Evolutionary conservation across 116 monocot species (phyloP).

Genomic region (Phalaenopsis hybrid): DNA sequence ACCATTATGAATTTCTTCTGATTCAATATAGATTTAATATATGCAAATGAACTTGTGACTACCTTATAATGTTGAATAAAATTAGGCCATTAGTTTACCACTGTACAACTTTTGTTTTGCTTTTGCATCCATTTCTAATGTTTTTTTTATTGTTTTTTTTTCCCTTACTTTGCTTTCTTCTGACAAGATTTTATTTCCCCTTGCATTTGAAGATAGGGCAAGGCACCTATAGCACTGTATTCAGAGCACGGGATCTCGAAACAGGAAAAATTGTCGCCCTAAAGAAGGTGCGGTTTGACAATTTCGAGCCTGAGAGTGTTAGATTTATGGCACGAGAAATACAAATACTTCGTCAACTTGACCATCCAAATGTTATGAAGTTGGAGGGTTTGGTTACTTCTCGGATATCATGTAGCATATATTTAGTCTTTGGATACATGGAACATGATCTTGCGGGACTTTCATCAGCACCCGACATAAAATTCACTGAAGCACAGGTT

Average conservation of each 20-base stretch:
- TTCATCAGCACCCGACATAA: slow-evolving; percentile 57
- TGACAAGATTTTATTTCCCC: slow-evolving; percentile 10
- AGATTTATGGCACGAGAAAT: slow-evolving; percentile 96
- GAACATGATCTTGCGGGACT: slow-evolving; percentile 95
- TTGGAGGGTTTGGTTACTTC: slow-evolving; percentile 82
- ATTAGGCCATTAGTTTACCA: neutral
- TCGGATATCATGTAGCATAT: slow-evolving; percentile 60
- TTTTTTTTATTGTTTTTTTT: neutral
- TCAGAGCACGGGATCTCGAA: slow-evolving; percentile 64
- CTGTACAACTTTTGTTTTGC: neutral
- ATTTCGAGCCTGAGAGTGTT: slow-evolving; percentile 88
- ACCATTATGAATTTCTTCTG: too few relatives aligned
- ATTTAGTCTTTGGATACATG: slow-evolving; percentile 97
- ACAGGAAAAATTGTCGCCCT: slow-evolving; percentile 79
- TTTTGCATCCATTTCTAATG: neutral
- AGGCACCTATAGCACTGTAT: slow-evolving; percentile 95
- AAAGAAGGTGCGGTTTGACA: slow-evolving; percentile 93
- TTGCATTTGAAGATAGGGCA: slow-evolving; percentile 67
- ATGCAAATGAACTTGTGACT: too few relatives aligned
- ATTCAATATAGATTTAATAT: too few relatives aligned
- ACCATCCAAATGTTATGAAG: slow-evolving; percentile 86
- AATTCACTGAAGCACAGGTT: slow-evolving; percentile 86
- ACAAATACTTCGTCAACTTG: slow-evolving; percentile 69
- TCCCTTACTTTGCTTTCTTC: neutral
- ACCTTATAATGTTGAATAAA: neutral